Evolutionary conservation across 495 filamentous ascomycete species (phyloP).

Genomic region (Daldinia caldariorum): DNA sequence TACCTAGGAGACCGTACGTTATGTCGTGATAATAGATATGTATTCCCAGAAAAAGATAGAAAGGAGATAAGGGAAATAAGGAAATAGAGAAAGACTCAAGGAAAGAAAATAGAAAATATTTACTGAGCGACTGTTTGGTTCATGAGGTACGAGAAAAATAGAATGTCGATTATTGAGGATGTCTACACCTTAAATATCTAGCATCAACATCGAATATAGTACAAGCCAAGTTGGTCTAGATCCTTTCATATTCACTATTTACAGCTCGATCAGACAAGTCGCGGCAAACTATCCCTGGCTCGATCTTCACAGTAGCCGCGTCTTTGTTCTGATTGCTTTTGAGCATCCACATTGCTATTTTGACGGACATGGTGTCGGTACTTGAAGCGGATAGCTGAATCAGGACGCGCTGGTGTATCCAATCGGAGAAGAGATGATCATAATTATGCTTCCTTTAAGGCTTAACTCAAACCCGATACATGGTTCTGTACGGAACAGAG

Average conservation of each 20-base stretch:
- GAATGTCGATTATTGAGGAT: conserved; percentile 5
- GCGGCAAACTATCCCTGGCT: conserved; percentile 13
- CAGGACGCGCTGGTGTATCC: conserved; percentile 42
- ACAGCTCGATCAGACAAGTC: conserved; percentile 9
- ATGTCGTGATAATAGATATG: conserved; percentile 27
- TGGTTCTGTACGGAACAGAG: not conserved
- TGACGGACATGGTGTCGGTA: conserved; percentile 19
- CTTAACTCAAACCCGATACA: not conserved
- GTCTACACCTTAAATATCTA: conserved; percentile 27
- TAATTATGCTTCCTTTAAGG: conserved; percentile 13
- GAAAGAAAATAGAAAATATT: conserved; percentile 30
- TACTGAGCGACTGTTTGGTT: conserved; percentile 27
- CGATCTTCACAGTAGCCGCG: conserved; percentile 5
- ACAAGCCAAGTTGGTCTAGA: conserved; percentile 22
- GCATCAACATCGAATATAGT: conserved; percentile 4
- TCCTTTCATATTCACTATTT: conserved; percentile 17
- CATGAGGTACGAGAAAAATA: conserved; percentile 24
- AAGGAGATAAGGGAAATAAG: conserved; percentile 43
- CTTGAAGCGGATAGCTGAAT: conserved; percentile 33
- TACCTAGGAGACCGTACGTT: conserved; percentile 31
- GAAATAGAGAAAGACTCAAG: conserved; percentile 44
- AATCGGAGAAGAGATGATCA: conserved; percentile 31
- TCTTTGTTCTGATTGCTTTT: conserved; percentile 13
- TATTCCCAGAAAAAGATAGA: conserved; percentile 36
- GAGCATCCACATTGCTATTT: conserved; percentile 32